phyloP scores from a whole-genome alignment of 495 filamentous ascomycete genomes.

The Ramalina intermedia region DNA sequence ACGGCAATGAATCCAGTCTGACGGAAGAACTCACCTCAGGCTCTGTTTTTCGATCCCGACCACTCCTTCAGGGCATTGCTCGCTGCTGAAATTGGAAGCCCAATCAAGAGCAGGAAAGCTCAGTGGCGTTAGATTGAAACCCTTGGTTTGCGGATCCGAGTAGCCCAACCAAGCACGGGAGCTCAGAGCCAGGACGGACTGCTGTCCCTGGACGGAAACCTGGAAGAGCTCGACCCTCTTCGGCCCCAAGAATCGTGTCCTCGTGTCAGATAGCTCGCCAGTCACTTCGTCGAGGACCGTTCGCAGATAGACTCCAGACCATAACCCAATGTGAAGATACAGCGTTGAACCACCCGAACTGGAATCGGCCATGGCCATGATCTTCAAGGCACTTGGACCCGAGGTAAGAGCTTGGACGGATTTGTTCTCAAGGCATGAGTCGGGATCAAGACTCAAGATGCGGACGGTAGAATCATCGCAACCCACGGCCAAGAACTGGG shows the following conservation, averaged over 20 bases:
- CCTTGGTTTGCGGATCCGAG: slow-evolving; percentile 63
- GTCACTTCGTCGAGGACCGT: slow-evolving; percentile 90
- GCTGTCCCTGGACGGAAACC: slow-evolving; percentile 67
- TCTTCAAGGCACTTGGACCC: slow-evolving; percentile 74
- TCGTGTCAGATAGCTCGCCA: slow-evolving; percentile 84
- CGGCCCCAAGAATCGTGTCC: slow-evolving; percentile 84
- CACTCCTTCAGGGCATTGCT: slow-evolving; percentile 86
- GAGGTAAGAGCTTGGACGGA: slow-evolving; percentile 88
- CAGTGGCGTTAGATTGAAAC: slow-evolving; percentile 82
- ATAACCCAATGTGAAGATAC: slow-evolving; percentile 88
- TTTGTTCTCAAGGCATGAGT: slow-evolving; percentile 78
- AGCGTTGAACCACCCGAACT: slow-evolving; percentile 61
- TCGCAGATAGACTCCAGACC: slow-evolving; percentile 87
- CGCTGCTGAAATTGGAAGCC: slow-evolving; percentile 90
- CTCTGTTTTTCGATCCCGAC: slow-evolving; percentile 87
- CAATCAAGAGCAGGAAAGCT: slow-evolving; percentile 80
- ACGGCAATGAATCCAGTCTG: slow-evolving; percentile 8
- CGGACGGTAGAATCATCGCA: slow-evolving; percentile 94
- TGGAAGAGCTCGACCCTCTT: slow-evolving; percentile 77
- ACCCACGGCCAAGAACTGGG: slow-evolving; percentile 84
- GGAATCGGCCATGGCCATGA: slow-evolving; percentile 92
- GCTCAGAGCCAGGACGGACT: slow-evolving; percentile 80
- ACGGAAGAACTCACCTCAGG: slow-evolving; percentile 52
- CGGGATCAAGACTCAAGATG: slow-evolving; percentile 78
- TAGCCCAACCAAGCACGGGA: slow-evolving; percentile 91